Base-by-base conservation (phyloP, 2,329 filamentous ascomycete species). In the Periglandula ipomoeae region DNA sequence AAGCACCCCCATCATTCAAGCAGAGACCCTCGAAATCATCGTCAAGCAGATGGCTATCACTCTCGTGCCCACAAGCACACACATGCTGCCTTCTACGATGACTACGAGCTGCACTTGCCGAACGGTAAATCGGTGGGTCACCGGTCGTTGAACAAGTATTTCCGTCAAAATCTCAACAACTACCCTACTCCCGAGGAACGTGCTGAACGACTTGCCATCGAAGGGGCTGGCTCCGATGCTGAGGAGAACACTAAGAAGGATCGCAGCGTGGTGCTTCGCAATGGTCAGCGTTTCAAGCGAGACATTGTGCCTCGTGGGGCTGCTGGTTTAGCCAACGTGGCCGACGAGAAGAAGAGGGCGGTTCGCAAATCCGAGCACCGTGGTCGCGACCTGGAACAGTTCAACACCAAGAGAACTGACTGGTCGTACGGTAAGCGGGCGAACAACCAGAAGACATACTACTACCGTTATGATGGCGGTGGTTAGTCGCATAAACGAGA, bases 81-180 rank as follows among this genome's bases (percentile, higher is more conserved):
- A 4, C 79, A 85, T 53, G 83, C 88, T 34, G 87, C 88, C 20
- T 95, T 94, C 65, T 84, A 94, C 61, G 88, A 94, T 58, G 93
- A 98, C 40, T 90, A 88, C 60, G 93, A 97, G 66, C 78, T 98
- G 47, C 89, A 98, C 61, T 79, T 98, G 11, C 93, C 93, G 1
- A 89, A 86, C 4, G 93, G 93, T 47, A 85, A 87, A 52, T 86
- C 87, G 7, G 89, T 94, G 34, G 93, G 93, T 35, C 93, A 98
- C 65, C 82, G 93, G 43, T 93, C 88, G 7, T 70, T 95, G 47
- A 85, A 87, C 61, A 83, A 79, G 57, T 97, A 97, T 70, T 98
- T 83, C 71, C 84, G 88, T 51, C 93, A 98, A 70, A 97, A 97
- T 68, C 74, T 98, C 39, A 82, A 85, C 66, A 87, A 81, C 65